phyloP scores from a whole-genome alignment of 768 basidiomycete genomes.

The Agrocybe pediades region DNA sequence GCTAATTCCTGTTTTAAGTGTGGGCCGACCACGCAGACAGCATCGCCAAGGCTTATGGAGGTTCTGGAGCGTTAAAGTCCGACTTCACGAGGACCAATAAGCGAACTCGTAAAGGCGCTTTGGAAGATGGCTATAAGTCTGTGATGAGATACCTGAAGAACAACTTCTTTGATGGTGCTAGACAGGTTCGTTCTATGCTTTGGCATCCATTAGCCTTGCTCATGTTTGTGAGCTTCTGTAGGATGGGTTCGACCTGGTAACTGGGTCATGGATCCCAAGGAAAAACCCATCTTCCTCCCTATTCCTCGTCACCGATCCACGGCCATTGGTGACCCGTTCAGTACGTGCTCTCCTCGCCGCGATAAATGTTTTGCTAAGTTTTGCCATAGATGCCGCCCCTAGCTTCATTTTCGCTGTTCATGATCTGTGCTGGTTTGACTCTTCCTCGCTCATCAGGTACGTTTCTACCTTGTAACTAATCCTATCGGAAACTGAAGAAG shows the following conservation, averaged over 20 bases:
- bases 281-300: conserved; percentile 69
- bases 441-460: conserved; percentile 85
- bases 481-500: conserved; percentile 1
- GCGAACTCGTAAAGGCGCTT: conserved; percentile 73
- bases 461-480: conserved; percentile 26
- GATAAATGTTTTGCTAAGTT: conserved; percentile 7
- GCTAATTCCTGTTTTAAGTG: conserved; percentile 50
- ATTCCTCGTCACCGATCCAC: conserved; percentile 73
- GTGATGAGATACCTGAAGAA: conserved; percentile 88
- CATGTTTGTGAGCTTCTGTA: conserved; percentile 27
- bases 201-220: background rate
- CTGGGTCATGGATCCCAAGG: conserved; percentile 88
- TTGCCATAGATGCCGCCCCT: conserved; percentile 76
- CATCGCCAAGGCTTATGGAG: conserved; percentile 89
- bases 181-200: conserved; percentile 57
- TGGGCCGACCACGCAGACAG: conserved; percentile 97
- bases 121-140: conserved; percentile 89
- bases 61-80: conserved; percentile 94
- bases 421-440: conserved; percentile 85
- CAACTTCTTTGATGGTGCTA: conserved; percentile 93
- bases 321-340: conserved; percentile 83
- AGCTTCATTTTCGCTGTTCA: conserved; percentile 79
- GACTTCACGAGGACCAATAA: conserved; percentile 96
- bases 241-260: conserved; percentile 95
- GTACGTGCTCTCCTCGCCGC: conserved; percentile 45